Conservation (phyloP, 2,329 filamentous ascomycete genomes). For the Simplicillium sp. region DNA sequence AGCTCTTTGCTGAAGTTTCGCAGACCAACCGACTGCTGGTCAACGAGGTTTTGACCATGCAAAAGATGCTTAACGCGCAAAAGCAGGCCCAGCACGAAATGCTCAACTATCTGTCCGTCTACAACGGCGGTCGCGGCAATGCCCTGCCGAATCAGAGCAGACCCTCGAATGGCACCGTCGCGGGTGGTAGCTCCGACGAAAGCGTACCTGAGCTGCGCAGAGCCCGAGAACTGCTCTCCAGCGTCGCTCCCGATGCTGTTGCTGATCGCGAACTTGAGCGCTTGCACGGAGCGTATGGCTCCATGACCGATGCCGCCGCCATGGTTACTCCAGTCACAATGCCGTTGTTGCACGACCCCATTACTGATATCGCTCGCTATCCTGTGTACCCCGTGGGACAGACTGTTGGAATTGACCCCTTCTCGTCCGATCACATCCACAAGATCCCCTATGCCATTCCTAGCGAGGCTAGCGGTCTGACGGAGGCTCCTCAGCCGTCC, state of each 20-base stretch:
- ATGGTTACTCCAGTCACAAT: constrained; percentile 31
- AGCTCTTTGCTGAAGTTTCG: constrained; percentile 70
- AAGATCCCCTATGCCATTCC: constrained; percentile 80
- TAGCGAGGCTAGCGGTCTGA: constrained; percentile 32
- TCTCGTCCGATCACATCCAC: constrained; percentile 87
- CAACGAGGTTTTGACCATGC: constrained; percentile 50
- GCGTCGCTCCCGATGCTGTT: constrained; percentile 39
- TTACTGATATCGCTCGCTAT: constrained; percentile 45
- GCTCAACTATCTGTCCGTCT: constrained; percentile 43
- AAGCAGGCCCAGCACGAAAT: constrained; percentile 49
- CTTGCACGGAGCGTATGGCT: constrained; percentile 43
- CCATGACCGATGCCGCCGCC: constrained; percentile 42
- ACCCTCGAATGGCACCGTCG: constrained; percentile 23
- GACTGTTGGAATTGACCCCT: constrained; percentile 87
- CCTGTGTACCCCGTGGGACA: constrained; percentile 88
- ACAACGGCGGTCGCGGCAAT: constrained; percentile 31
- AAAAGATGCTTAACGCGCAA: constrained; percentile 50
- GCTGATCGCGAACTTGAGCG: constrained; percentile 47
- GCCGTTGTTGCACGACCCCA: constrained; percentile 41
- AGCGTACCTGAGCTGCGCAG: constrained; percentile 43
- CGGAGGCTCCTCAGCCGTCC: constrained; percentile 6
- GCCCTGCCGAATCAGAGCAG: constrained; percentile 22
- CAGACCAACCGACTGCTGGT: constrained; percentile 53
- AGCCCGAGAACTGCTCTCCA: constrained; percentile 46
- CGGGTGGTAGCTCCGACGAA: constrained; percentile 36